Percentiles rank a stretch among this genome's conserved stretches.
Evolutionary conservation across 139 green algal species (phyloP).

Genomic region (Medakamo hakoo): DNA sequence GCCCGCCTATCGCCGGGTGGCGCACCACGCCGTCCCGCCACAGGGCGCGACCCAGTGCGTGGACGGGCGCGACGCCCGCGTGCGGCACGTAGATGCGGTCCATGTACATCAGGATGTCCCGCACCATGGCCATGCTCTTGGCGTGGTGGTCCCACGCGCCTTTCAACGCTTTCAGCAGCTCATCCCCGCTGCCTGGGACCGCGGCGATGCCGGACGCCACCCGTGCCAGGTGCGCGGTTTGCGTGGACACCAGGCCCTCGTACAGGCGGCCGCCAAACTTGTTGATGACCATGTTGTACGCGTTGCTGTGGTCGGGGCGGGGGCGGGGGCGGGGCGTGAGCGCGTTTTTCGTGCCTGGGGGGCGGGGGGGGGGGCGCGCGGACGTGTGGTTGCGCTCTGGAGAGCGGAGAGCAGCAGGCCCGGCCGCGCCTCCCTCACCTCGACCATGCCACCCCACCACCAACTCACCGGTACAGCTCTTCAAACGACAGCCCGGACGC

Average conservation of each 20-base stretch:
- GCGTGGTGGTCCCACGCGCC: conserved; percentile 77
- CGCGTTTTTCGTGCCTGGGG: background rate
- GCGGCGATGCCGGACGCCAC: conserved; percentile 55
- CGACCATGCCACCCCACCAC: background rate
- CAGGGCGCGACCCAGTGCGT: conserved; percentile 78
- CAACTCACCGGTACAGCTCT: conserved; percentile 80
- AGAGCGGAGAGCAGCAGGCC: too few relatives aligned
- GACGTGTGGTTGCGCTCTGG: too few relatives aligned
- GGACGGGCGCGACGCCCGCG: conserved; percentile 41
- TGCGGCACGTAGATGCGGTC: conserved; percentile 94
- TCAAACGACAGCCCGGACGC: conserved; percentile 89
- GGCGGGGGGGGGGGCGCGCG: background rate
- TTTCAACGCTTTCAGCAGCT: conserved; percentile 78
- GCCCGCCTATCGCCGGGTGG: conserved; percentile 37
- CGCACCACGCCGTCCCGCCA: conserved; percentile 80
- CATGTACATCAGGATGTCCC: conserved; percentile 99
- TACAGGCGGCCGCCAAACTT: conserved; percentile 90
- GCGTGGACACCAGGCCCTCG: conserved; percentile 53
- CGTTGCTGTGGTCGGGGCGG: conserved; percentile 49
- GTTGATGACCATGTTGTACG: conserved; percentile 99
- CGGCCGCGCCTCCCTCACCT: background rate
- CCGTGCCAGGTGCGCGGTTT: conserved; percentile 51
- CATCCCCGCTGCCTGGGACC: conserved; percentile 40
- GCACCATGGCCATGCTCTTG: conserved; percentile 89
- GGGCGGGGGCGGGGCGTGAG: background rate